Conservation (phyloP, 768 basidiomycete species). For the Tylopilus sp. region DNA sequence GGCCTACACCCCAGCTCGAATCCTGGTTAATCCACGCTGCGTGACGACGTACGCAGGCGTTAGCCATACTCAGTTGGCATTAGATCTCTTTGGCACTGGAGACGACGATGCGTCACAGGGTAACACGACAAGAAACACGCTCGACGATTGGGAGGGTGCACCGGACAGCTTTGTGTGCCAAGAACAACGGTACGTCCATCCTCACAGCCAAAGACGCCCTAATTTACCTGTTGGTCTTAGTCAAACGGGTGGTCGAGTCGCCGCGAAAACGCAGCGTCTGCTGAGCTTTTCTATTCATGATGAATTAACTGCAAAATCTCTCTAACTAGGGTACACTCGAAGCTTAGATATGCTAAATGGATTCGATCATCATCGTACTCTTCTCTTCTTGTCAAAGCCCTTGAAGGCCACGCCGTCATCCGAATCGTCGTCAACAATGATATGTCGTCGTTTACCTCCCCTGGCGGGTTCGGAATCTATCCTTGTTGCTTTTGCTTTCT, state of each 20-base stretch:
- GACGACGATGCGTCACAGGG: conserved; percentile 58
- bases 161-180: conserved; percentile 99
- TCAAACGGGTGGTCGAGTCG: conserved; percentile 85
- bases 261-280: conserved; percentile 83
- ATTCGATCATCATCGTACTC: conserved; percentile 5
- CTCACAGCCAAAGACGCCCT: not conserved
- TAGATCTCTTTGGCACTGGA: conserved; percentile 83
- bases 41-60: conserved; percentile 98
- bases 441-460: conserved; percentile 28
- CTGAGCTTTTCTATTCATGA: conserved; percentile 82
- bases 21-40: conserved; percentile 93
- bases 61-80: conserved; percentile 91
- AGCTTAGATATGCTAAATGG: conserved; percentile 4
- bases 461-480: conserved; percentile 6
- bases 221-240: conserved; percentile 32
- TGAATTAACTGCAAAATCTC: conserved; percentile 42
- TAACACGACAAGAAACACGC: conserved; percentile 60
- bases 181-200: conserved; percentile 67
- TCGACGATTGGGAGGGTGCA: conserved; percentile 95
- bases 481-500: conserved; percentile 6
- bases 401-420: conserved; percentile 71
- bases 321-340: not conserved
- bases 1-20: conserved; percentile 83
- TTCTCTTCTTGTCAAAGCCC: conserved; percentile 46
- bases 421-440: conserved; percentile 61